Conservation (phyloP, 768 basidiomycete genomes). For the Roridomyces roridus region DNA sequence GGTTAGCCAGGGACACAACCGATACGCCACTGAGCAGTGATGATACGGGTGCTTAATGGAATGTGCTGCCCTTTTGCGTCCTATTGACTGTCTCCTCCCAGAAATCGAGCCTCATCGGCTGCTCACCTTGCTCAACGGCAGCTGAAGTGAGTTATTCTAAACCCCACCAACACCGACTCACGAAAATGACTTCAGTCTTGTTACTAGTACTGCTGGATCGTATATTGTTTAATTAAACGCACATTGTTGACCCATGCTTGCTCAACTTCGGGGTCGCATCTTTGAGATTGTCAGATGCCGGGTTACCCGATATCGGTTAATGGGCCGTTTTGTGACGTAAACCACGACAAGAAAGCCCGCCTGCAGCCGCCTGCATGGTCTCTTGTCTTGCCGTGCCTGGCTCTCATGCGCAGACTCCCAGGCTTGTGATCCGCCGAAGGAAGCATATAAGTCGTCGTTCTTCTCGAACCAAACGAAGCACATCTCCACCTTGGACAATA, state of each 20-base stretch:
- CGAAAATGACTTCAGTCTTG: no score
- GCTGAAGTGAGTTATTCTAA: not conserved
- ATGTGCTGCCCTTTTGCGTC: not conserved
- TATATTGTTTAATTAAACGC: not conserved
- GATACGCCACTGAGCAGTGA: slow-evolving; percentile 9
- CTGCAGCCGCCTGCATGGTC: no score
- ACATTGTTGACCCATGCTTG: not conserved
- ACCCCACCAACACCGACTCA: no score
- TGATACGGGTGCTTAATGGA: slow-evolving; percentile 1
- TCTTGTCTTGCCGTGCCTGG: no score
- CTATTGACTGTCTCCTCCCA: not conserved
- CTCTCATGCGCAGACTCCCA: not conserved
- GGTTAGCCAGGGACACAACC: not conserved
- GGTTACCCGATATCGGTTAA: slow-evolving; percentile 13
- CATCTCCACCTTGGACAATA: not conserved
- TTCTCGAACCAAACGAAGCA: not conserved
- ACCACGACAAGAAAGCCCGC: not conserved
- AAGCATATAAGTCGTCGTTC: slow-evolving; percentile 1
- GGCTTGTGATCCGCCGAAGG: slow-evolving; percentile 11
- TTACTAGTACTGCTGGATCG: not conserved
- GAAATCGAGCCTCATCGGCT: slow-evolving; percentile 7
- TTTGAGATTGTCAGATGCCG: not conserved
- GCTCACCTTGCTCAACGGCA: slow-evolving; percentile 6
- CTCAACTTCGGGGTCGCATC: not conserved
- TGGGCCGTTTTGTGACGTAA: slow-evolving; percentile 3